These are phyloP conservation scores for Rossbeevera mucosa DNA, from an alignment of 768 basidiomycete species.

Conservation along the genomic window DNA sequence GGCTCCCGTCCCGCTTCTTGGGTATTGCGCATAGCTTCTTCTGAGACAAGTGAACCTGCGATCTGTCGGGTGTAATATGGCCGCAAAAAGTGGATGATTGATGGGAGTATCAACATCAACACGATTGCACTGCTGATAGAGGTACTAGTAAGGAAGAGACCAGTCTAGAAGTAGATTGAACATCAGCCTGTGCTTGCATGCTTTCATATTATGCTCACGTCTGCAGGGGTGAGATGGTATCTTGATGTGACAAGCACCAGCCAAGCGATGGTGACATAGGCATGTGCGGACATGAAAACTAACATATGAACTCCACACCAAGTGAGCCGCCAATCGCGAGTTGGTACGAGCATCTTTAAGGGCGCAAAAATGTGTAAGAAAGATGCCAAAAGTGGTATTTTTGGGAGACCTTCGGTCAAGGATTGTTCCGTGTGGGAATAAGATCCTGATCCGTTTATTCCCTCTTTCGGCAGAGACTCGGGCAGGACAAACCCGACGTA, in stretches of 20 bases:
- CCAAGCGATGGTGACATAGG: slow-evolving; percentile 15
- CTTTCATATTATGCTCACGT: slow-evolving; percentile 11
- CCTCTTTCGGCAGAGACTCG: slow-evolving; percentile 29
- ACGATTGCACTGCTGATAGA: slow-evolving; percentile 16
- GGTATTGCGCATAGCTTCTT: neutral
- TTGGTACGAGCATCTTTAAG: slow-evolving; percentile 22
- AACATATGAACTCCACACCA: slow-evolving; percentile 28
- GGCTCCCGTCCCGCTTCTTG: slow-evolving; percentile 4
- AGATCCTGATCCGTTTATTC: slow-evolving; percentile 14
- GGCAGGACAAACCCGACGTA: slow-evolving; percentile 26
- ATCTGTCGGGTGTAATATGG: slow-evolving; percentile 19
- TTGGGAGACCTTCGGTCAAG: neutral
- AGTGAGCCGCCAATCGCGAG: slow-evolving; percentile 27
- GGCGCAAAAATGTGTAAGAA: slow-evolving; percentile 20
- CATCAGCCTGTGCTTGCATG: neutral
- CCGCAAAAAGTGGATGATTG: slow-evolving; percentile 23
- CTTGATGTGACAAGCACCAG: slow-evolving; percentile 24
- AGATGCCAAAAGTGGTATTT: neutral
- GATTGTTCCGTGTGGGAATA: slow-evolving; percentile 1
- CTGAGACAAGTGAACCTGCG: neutral
- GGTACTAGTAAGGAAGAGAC: slow-evolving; percentile 20
- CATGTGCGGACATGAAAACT: slow-evolving; percentile 13
- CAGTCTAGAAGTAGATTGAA: slow-evolving; percentile 17
- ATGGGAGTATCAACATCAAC: slow-evolving; percentile 20
- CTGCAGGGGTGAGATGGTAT: slow-evolving; percentile 25